These are phyloP conservation scores for Babesia caballi DNA, from an alignment of 169 alveolate genomes.

Conservation along the genomic window DNA sequence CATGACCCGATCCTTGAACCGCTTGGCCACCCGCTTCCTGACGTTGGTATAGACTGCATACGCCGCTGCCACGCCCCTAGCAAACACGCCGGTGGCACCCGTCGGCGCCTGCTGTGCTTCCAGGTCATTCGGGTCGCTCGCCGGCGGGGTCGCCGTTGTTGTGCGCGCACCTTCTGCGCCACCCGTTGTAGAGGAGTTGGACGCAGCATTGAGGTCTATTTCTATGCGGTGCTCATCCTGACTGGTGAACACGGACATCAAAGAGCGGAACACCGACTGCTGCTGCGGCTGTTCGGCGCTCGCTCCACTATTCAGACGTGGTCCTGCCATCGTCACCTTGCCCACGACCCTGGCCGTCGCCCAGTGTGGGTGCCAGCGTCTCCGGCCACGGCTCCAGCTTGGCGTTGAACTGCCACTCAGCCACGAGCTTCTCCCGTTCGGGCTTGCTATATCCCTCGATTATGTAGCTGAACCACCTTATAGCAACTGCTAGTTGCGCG, in stretches of 20 bases:
- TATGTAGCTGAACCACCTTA: slow-evolving; percentile 8
- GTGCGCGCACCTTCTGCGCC: neutral
- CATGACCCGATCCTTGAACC: slow-evolving; percentile 38
- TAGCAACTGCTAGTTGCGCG: neutral
- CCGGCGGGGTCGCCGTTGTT: neutral
- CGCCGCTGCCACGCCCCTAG: slow-evolving; percentile 29
- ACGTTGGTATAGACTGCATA: slow-evolving; percentile 32
- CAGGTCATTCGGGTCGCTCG: too few relatives aligned
- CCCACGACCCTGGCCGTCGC: neutral
- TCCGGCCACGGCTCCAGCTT: slow-evolving; percentile 62
- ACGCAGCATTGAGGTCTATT: slow-evolving; percentile 7
- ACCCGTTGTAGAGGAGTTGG: too few relatives aligned
- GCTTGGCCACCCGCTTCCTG: slow-evolving; percentile 1
- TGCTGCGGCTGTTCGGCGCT: neutral
- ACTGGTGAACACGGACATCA: neutral
- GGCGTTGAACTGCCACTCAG: slow-evolving; percentile 61
- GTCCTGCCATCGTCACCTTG: neutral
- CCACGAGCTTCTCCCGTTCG: slow-evolving; percentile 41
- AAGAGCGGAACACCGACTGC: neutral
- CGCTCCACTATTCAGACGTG: neutral
- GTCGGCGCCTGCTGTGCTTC: too few relatives aligned
- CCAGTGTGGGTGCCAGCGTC: slow-evolving; percentile 50
- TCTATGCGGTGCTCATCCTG: neutral
- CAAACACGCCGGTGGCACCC: too few relatives aligned
- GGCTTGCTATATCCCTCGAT: slow-evolving; percentile 65